phyloP scores from a whole-genome alignment of 805 yeast genomes.

The Cyberlindnera xishuangbannaensis region DNA sequence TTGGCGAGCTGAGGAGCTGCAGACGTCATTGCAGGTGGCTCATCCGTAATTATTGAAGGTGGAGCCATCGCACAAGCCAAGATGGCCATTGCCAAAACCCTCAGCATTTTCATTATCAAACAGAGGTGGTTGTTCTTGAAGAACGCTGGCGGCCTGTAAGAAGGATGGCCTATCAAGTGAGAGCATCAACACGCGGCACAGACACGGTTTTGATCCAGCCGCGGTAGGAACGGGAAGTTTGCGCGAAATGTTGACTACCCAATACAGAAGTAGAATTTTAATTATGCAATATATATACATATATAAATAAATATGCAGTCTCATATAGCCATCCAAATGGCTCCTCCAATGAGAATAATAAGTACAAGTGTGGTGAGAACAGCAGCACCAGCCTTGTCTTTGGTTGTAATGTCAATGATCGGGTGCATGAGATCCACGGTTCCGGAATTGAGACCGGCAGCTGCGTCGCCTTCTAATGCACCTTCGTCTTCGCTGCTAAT shows the following conservation, averaged over 20 bases:
- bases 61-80: conserved; percentile 1
- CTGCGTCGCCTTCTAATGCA: conserved; percentile 45
- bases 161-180: neutral
- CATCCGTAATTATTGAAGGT: conserved; percentile 1
- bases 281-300: too few relatives aligned
- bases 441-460: conserved; percentile 40
- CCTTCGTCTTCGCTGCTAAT: conserved; percentile 46
- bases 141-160: too few relatives aligned
- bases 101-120: too few relatives aligned
- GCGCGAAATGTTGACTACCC: conserved; percentile 1
- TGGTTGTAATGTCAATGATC: conserved; percentile 41
- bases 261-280: neutral
- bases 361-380: conserved; percentile 70
- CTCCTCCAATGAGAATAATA: conserved; percentile 51
- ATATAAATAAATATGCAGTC: too few relatives aligned
- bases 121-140: too few relatives aligned
- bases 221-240: conserved; percentile 4
- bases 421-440: conserved; percentile 31
- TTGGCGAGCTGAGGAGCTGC: conserved; percentile 15
- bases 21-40: conserved; percentile 2
- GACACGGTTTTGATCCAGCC: neutral
- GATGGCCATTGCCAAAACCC: neutral
- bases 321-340: conserved; percentile 69
- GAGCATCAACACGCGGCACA: neutral
- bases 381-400: conserved; percentile 86